Evolutionary conservation across 306 rosid genomes (phyloP), one percentile per base, ranked within the genome.

Genomic region (Adenanthera pavonina): DNA sequence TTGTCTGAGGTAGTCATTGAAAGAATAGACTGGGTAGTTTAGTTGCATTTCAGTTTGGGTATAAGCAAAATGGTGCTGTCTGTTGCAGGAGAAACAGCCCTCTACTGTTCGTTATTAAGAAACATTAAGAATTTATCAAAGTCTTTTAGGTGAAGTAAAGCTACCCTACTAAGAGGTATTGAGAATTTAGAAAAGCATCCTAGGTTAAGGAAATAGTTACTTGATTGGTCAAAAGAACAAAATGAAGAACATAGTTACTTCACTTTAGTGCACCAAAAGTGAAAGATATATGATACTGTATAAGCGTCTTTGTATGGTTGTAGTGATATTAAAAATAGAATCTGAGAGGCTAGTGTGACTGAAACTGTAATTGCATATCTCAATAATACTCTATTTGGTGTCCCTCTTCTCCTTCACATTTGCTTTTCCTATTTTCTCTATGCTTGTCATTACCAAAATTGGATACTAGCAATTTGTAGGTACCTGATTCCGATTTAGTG

Each of bases 31-130:
- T 19, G 15, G 47, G 57, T 78, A 40, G 59, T 48, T 25, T 36
- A 46, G 52, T 30, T 84, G 19, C 72, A 75, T 51, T 49, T 75
- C 51, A 47, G n/a, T 79, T 74, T 68, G 61, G 74, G 74, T 74
- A 51, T 40, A 48, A 51, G 56, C 16, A 72, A 61, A 56, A 54
- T 46, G 61, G 44, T 48, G 52, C 44, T 71, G 35, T 71, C 75
- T 65, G 49, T 83, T 71, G 46, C 52, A 38, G 59, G 53, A 54
- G 59, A 43, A 68, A 47, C 69, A 20, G 35, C 54, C 35, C 57
- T 67, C 66, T 38, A 53, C 4, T 54, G 59, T 16, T 19, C 8
- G 62, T 19, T 64, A 9, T 13, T 62, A 12, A 62, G 19, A 25
- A 41, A 33, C 43, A 62, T 33, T 33, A 1, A 20, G 35, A 57